Percentiles rank a stretch among this genome's conserved stretches.
Evolutionary conservation across 2,329 filamentous ascomycete species (phyloP).

Genomic region (Aschersonia sp.): DNA sequence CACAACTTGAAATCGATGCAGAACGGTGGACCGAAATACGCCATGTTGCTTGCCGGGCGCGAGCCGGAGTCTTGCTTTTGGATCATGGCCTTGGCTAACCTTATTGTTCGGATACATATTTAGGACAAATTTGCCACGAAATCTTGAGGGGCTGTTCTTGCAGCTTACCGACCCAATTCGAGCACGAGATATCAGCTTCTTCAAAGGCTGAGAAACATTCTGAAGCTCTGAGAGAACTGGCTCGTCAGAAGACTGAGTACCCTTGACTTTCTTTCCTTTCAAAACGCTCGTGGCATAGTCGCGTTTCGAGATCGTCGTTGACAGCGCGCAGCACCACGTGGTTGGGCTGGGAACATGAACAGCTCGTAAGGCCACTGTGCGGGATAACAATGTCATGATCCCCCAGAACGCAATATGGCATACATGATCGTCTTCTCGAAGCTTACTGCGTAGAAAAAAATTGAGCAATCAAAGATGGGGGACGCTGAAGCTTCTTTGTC

Average conservation of each 20-base stretch:
- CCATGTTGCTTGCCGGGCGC: slow-evolving; percentile 13
- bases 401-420: background rate
- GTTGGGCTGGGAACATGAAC: slow-evolving; percentile 5
- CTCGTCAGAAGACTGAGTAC: background rate
- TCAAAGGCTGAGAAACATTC: slow-evolving; percentile 6
- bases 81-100: slow-evolving; percentile 19
- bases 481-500: background rate
- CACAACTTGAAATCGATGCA: slow-evolving; percentile 20
- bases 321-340: slow-evolving; percentile 5
- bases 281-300: background rate
- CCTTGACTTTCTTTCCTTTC: background rate
- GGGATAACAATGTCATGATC: slow-evolving; percentile 16
- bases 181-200: slow-evolving; percentile 5
- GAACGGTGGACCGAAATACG: slow-evolving; percentile 18
- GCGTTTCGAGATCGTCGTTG: background rate
- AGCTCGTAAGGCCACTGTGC: slow-evolving; percentile 11
- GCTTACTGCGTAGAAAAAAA: background rate
- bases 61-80: slow-evolving; percentile 15
- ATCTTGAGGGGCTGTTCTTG: too few relatives aligned
- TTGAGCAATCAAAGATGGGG: background rate
- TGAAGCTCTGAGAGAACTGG: slow-evolving; percentile 1
- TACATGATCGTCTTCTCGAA: background rate
- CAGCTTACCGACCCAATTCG: slow-evolving; percentile 13
- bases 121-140: background rate
- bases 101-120: slow-evolving; percentile 2